A percentile compares a stretch with the other conserved stretches of the same genome.
Conservation (phyloP, 805 yeast species). For the Lachancea lanzarotensis region DNA sequence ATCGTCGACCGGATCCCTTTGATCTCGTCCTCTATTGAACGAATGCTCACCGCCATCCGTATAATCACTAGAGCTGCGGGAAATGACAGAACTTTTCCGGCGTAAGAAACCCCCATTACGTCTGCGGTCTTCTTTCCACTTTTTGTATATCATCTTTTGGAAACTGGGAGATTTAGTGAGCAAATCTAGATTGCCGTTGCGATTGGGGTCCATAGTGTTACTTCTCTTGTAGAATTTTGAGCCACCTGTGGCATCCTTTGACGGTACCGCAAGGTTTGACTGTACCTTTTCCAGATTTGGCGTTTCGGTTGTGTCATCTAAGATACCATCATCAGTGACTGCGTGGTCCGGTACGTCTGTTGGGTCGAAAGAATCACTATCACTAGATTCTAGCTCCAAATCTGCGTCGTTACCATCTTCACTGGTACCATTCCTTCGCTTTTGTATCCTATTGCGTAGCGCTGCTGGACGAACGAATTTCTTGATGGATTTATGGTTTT, state of each 20-base stretch:
- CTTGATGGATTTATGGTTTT: slow-evolving; percentile 3
- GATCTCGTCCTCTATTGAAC: neutral
- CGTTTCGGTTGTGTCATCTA: slow-evolving; percentile 3
- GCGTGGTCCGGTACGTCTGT: neutral
- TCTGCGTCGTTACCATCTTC: slow-evolving; percentile 18
- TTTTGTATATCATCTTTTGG: slow-evolving; percentile 36
- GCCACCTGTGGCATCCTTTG: slow-evolving; percentile 34
- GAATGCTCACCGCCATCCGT: neutral
- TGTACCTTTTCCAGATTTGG: slow-evolving; percentile 20
- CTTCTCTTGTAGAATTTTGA: slow-evolving; percentile 39
- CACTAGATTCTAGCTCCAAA: slow-evolving; percentile 10
- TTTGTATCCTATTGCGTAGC: slow-evolving; percentile 3
- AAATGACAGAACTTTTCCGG: neutral
- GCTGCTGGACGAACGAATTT: slow-evolving; percentile 1
- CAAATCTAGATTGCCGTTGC: slow-evolving; percentile 16
- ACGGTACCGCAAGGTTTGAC: slow-evolving; percentile 33
- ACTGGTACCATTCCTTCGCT: slow-evolving; percentile 14
- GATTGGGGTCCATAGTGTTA: slow-evolving; percentile 40
- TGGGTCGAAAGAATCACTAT: slow-evolving; percentile 8
- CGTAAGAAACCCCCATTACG: slow-evolving; percentile 14
- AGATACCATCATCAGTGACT: neutral
- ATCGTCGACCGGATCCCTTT: neutral
- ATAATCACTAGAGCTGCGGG: slow-evolving; percentile 1
- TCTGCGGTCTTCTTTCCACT: slow-evolving; percentile 28
- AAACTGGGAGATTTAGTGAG: slow-evolving; percentile 42